These are phyloP conservation scores for Phalaenopsis aphrodite DNA, from an alignment of 106 monocot species.

Conservation along the genomic window DNA sequence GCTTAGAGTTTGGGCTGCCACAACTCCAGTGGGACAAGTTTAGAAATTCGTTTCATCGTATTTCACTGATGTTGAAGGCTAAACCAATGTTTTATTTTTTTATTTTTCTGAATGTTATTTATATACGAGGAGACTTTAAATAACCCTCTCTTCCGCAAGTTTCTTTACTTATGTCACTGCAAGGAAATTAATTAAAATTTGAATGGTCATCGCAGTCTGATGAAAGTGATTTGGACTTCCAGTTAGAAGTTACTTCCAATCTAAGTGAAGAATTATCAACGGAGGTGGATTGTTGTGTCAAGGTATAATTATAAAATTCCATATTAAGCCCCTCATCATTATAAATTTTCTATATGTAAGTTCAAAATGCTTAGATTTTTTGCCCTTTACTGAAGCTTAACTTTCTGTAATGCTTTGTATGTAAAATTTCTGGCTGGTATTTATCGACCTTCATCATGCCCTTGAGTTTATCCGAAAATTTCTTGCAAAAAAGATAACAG, in stretches of 20 bases:
- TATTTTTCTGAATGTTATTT: neutral
- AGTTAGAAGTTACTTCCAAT: constrained; percentile 27
- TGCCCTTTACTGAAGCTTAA: no score
- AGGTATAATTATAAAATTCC: constrained; percentile 22
- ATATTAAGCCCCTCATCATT: neutral
- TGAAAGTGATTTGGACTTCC: constrained; percentile 47
- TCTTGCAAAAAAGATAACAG: neutral
- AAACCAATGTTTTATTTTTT: neutral
- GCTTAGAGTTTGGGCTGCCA: no score
- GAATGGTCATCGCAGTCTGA: neutral
- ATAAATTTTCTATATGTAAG: neutral
- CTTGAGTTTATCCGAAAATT: neutral
- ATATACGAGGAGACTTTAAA: neutral
- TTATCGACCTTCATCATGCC: no score
- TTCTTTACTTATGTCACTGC: neutral
- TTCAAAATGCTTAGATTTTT: neutral
- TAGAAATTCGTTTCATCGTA: neutral
- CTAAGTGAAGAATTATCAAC: constrained; percentile 16
- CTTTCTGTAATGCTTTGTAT: neutral
- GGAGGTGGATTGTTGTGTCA: constrained; percentile 27
- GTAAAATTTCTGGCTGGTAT: neutral
- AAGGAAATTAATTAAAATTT: constrained; percentile 5
- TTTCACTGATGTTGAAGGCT: neutral
- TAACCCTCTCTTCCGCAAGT: neutral
- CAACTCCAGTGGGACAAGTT: neutral